Evolutionary conservation across 129 eudicot genomes (phyloP), one percentile per base, ranked within the genome.

Genomic region (Cynara cardunculus): DNA sequence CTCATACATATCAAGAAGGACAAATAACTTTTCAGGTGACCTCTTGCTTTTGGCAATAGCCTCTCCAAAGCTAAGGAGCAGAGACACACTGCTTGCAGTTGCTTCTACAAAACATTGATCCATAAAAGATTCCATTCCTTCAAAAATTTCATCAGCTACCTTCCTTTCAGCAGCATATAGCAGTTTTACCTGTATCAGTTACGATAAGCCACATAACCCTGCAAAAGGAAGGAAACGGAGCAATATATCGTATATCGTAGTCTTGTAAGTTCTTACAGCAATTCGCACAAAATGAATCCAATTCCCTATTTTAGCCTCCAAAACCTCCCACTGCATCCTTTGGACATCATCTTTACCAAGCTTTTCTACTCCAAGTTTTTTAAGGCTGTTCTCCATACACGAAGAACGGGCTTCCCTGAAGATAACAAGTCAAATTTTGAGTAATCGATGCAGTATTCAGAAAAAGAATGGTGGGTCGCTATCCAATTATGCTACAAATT

Each of bases 1-100:
- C 86, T 94, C 98, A 76, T 94, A 94, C 98, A 94, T 94, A 80
- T 94, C 98, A 69, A 94, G 90, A 71, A 94, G 97, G 71, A 94
- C 97, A 83, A 94, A 94, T 72, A 94, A 68, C 80, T 92, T 94
- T 81, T 94, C 98, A 4, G 98, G 98, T 9, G 98, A 94, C 76
- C 96, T 86, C 83, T 90, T 94, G 86, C 97, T 92, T 88, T 79
- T 90, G 62, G 98, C 96, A 79, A 94, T 90, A 44, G 98, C 96
- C 69, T 94, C 98, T 39, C 98, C 98, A 76, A 94, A 94, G 82
- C 98, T 92, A 59, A 94, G 91, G 53, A 94, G 94, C 64, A 87
- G 67, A 18, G 88, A 79, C 5, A 94, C 91, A 82, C 92, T 86
- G 67, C 84, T 85, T 78, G 86, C 80, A 73, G 91, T 92, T 30